phyloP scores from a whole-genome alignment of 306 rosid genomes.

The Cicer yamashitae region DNA sequence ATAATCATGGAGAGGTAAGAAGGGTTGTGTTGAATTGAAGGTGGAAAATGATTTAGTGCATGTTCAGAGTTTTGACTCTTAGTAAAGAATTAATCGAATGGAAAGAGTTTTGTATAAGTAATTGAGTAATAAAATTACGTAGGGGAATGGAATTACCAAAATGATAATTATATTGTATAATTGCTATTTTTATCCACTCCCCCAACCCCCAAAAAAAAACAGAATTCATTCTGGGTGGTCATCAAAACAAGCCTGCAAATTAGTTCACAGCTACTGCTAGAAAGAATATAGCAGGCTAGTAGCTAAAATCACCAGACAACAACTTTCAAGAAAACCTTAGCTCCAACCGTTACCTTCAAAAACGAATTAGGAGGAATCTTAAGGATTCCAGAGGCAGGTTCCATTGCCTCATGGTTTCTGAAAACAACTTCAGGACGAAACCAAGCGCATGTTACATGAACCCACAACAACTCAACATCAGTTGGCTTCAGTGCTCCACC shows the following conservation, averaged over 20 bases:
- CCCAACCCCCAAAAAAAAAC: neutral
- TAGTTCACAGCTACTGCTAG: slow-evolving; percentile 33
- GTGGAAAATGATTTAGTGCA: neutral
- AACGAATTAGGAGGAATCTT: slow-evolving; percentile 70
- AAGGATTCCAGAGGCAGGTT: slow-evolving; percentile 92
- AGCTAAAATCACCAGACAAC: slow-evolving; percentile 33
- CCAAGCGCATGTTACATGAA: slow-evolving; percentile 96
- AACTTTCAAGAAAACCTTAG: slow-evolving; percentile 33
- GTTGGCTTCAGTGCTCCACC: slow-evolving; percentile 98
- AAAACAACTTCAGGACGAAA: slow-evolving; percentile 84
- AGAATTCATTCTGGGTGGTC: slow-evolving; percentile 26
- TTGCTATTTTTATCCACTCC: neutral
- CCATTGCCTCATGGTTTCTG: slow-evolving; percentile 78
- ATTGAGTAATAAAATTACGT: neutral
- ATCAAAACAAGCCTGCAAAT: slow-evolving; percentile 11
- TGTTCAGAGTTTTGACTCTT: slow-evolving; percentile 2
- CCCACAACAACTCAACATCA: slow-evolving; percentile 81
- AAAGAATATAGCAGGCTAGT: slow-evolving; percentile 20
- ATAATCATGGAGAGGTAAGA: neutral
- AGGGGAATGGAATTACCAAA: slow-evolving; percentile 18
- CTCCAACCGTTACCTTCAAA: slow-evolving; percentile 64
- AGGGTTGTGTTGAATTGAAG: slow-evolving; percentile 6
- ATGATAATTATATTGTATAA: slow-evolving; percentile 1
- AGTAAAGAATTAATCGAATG: neutral
- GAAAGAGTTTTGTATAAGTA: slow-evolving; percentile 11